Percentiles rank a stretch among this genome's conserved stretches.
Conservation (phyloP, 352 stramenopile species). For the Sclerospora graminicola region DNA sequence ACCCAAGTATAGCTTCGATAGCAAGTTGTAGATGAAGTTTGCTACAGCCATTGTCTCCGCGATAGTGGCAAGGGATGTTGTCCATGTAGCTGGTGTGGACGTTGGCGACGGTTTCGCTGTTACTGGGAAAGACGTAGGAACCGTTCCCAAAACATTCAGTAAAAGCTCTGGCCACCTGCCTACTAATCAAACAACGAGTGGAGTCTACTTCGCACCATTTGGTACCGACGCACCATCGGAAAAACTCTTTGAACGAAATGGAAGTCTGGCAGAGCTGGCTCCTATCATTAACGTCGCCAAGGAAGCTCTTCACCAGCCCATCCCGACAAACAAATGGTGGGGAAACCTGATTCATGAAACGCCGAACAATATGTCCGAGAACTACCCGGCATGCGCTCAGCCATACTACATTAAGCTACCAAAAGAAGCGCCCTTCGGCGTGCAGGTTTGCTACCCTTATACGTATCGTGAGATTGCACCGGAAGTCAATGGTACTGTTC, state of each 20-base stretch:
- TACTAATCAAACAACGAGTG: slow-evolving; percentile 6
- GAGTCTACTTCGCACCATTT: slow-evolving; percentile 29
- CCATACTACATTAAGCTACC: slow-evolving; percentile 56
- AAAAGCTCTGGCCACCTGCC: not conserved
- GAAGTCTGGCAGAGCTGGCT: slow-evolving; percentile 29
- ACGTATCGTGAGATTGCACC: slow-evolving; percentile 37
- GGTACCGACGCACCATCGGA: slow-evolving; percentile 27
- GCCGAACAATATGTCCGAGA: slow-evolving; percentile 20
- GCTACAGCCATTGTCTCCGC: not conserved
- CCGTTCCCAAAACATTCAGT: slow-evolving; percentile 8
- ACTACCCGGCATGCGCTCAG: slow-evolving; percentile 50
- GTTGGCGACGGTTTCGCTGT: slow-evolving; percentile 15
- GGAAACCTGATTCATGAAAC: slow-evolving; percentile 59
- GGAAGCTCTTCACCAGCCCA: slow-evolving; percentile 34
- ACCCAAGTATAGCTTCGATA: not conserved
- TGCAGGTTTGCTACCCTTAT: slow-evolving; percentile 55
- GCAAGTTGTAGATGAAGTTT: not conserved
- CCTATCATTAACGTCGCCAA: slow-evolving; percentile 51
- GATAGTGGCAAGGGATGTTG: not conserved
- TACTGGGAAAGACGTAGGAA: not conserved
- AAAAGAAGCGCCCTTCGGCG: slow-evolving; percentile 30
- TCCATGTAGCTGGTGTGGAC: not conserved
- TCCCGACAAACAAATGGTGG: slow-evolving; percentile 82
- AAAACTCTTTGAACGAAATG: slow-evolving; percentile 34
- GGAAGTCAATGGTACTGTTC: slow-evolving; percentile 35